phyloP scores from a whole-genome alignment of 257 asterid species.

The Avicennia marina region DNA sequence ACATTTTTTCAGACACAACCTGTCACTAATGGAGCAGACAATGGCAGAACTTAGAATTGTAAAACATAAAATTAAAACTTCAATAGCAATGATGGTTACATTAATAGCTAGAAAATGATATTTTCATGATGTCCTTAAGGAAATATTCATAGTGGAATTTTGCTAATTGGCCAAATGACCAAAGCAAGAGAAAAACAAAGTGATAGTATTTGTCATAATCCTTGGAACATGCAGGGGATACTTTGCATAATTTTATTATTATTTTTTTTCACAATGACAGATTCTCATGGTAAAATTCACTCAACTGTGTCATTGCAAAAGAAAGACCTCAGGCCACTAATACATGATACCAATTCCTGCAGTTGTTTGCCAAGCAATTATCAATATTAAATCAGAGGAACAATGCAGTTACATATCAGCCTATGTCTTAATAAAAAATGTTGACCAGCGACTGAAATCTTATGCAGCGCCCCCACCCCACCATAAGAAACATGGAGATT shows the following conservation, averaged over 20 bases:
- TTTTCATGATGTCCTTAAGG: not conserved
- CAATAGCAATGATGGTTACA: not conserved
- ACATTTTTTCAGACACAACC: slow-evolving; percentile 27
- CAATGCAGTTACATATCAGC: not conserved
- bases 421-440: no score
- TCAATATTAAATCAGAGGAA: slow-evolving; percentile 6
- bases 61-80: not conserved
- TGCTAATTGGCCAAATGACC: not conserved
- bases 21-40: not conserved
- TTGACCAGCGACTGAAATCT: no score
- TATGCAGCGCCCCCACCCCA: no score
- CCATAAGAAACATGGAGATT: no score
- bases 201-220: not conserved
- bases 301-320: no score
- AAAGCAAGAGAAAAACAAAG: not conserved
- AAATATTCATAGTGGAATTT: not conserved
- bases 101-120: no score
- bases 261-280: no score
- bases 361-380: not conserved
- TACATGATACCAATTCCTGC: not conserved
- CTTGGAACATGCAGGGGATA: not conserved
- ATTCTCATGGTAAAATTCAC: not conserved
- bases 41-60: not conserved
- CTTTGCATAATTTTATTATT: no score
- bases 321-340: no score